Base-by-base conservation (phyloP, 305 asterid species). In the Fraxinus angustifolia region DNA sequence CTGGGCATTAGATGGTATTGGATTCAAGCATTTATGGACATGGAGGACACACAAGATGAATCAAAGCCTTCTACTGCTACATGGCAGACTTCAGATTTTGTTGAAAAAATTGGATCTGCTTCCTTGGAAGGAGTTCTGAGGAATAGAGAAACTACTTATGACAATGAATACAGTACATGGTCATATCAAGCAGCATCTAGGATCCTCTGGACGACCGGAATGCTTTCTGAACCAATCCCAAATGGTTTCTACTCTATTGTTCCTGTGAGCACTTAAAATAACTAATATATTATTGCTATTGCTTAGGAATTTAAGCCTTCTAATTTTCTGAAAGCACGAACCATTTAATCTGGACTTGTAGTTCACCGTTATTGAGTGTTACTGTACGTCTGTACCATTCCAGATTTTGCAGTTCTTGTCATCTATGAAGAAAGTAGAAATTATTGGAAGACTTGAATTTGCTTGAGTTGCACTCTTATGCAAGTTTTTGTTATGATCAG, bases 181-280 rank as follows among this genome's bases (percentile, higher is more conserved):
- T 84, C 90, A 38, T 83, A 76, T 82, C 88, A 85, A 84, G 86
- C 88, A 65, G 97, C 99, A 76, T 96, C 99, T 40, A 94, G 91
- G 88, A 90, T 88, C 81, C 91, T 96, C 76, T 96, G 99, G 99
- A 88, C 89, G 85, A 91, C 97, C 45, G 97, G 98, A 82, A 86
- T 88, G 88, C 97, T 96, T 82, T 91, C 93, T 45, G 97, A 90
- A 79, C 94, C 93, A 71, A 91, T 94, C 85, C 98, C 97, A 82
- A 92, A 94, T 87, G 99, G 99, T 79, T 96, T 96, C 92, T 96
- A 92, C 90, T 92, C 97, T 79, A 88, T 94, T 84, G 90, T 90
- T 84, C 97, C 97, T 21, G 99, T 96, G 88, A 96, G 99, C 85
- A 79, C 86, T 76, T 40, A 48, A 78, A 36, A 82, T 83, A 34